Evolutionary conservation across 176 grass and related monocot species (phyloP).

Genomic region (Puya raimondii): DNA sequence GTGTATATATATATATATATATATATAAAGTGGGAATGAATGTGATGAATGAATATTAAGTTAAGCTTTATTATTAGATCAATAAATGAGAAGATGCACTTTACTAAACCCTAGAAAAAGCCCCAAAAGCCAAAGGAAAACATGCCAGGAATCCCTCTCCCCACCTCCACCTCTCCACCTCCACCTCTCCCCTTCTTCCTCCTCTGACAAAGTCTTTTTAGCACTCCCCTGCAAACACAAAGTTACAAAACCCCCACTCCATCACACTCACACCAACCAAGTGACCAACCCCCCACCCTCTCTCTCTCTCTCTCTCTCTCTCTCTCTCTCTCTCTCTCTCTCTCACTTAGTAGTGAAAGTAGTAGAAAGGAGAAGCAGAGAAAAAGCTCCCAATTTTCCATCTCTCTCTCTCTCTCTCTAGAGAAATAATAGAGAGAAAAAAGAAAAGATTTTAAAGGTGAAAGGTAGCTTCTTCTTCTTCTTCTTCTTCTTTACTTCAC

Average conservation of each 20-base stretch:
- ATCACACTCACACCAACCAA: slow-evolving; percentile 28
- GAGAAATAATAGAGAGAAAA: neutral
- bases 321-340: slow-evolving; percentile 19
- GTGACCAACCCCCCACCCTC: slow-evolving; percentile 18
- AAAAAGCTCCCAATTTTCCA: slow-evolving; percentile 22
- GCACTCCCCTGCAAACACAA: slow-evolving; percentile 7
- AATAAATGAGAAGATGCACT: neutral
- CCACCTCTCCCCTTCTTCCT: neutral
- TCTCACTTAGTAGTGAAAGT: slow-evolving; percentile 40
- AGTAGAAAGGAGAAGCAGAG: slow-evolving; percentile 1
- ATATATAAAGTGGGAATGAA: too few species aligned
- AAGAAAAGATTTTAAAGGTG: too few species aligned
- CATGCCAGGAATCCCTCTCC: slow-evolving; percentile 40
- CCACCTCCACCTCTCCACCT: slow-evolving; percentile 12
- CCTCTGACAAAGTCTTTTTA: slow-evolving; percentile 10
- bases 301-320: slow-evolving; percentile 14
- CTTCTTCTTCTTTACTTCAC: neutral
- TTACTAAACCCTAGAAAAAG: neutral
- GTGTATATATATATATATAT: too few species aligned
- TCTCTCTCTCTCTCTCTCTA: neutral
- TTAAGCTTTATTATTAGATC: too few species aligned
- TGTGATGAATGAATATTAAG: too few species aligned
- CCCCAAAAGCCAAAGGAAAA: neutral
- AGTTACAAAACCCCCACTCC: slow-evolving; percentile 37
- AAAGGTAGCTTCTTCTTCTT: neutral